Percentiles rank a stretch among this genome's conserved stretches.
phyloP scores from a whole-genome alignment of 345 rosid genomes.

The Lepidium didymum region DNA sequence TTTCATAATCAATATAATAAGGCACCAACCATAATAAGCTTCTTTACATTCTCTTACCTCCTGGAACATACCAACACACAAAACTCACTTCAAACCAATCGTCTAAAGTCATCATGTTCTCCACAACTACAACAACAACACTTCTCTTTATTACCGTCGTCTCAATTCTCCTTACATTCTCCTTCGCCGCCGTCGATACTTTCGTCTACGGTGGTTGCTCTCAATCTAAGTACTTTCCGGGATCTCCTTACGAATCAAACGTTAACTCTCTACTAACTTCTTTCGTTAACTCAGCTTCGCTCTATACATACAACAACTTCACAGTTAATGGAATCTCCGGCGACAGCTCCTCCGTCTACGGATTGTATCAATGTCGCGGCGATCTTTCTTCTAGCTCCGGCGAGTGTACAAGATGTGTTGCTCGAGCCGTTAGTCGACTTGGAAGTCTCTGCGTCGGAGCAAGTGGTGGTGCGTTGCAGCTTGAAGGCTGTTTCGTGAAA shows the following conservation, averaged over 20 bases:
- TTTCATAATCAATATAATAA: too few relatives aligned
- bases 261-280: conserved; percentile 81
- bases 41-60: not conserved
- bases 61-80: not conserved
- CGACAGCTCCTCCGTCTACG: conserved; percentile 35
- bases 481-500: conserved; percentile 63
- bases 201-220: conserved; percentile 87
- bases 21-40: too few relatives aligned
- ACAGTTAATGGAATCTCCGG: conserved; percentile 33
- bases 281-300: conserved; percentile 74
- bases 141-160: conserved; percentile 6
- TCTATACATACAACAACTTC: conserved; percentile 60
- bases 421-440: conserved; percentile 54
- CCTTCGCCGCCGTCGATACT: conserved; percentile 45
- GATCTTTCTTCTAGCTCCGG: conserved; percentile 49
- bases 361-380: conserved; percentile 86
- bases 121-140: not conserved
- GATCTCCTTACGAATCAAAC: conserved; percentile 60
- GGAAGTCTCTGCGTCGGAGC: conserved; percentile 49
- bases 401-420: conserved; percentile 60
- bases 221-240: conserved; percentile 40
- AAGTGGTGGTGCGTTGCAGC: conserved; percentile 70
- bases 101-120: conserved; percentile 11
- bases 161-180: conserved; percentile 19
- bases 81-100: too few relatives aligned